Evolutionary conservation across 2,329 filamentous ascomycete species (phyloP).

Genomic region (Colletotrichum sp.): DNA sequence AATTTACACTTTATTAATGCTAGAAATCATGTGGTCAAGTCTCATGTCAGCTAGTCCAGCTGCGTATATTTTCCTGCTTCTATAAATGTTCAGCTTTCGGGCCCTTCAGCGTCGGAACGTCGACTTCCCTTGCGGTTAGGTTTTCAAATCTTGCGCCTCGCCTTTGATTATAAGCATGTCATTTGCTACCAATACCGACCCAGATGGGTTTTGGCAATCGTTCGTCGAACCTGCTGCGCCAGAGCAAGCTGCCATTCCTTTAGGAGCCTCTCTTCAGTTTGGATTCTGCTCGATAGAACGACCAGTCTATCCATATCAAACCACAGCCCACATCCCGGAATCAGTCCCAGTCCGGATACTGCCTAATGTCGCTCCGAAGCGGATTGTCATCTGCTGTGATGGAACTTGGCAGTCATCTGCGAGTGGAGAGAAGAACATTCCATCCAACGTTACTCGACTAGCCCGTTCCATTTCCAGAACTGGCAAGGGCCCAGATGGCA

Average conservation of each 20-base stretch:
- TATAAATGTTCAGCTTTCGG: background rate
- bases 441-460: background rate
- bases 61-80: accelerated
- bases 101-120: no score
- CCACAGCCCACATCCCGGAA: background rate
- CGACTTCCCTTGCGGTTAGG: no score
- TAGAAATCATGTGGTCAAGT: background rate
- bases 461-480: background rate
- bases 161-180: no score
- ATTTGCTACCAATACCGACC: no score
- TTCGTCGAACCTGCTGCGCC: no score
- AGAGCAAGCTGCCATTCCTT: no score
- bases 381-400: conserved; percentile 13
- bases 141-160: no score
- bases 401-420: conserved; percentile 17
- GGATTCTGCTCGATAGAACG: background rate
- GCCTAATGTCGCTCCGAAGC: background rate
- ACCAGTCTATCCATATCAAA: background rate
- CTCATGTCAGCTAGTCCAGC: background rate
- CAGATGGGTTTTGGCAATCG: no score
- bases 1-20: background rate
- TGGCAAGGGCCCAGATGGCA: background rate
- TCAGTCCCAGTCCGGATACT: background rate
- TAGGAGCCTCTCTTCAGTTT: no score
- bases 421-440: background rate